phyloP scores from a whole-genome alignment of 805 yeast genomes.

The Tetrapisispora taiwanensis region DNA sequence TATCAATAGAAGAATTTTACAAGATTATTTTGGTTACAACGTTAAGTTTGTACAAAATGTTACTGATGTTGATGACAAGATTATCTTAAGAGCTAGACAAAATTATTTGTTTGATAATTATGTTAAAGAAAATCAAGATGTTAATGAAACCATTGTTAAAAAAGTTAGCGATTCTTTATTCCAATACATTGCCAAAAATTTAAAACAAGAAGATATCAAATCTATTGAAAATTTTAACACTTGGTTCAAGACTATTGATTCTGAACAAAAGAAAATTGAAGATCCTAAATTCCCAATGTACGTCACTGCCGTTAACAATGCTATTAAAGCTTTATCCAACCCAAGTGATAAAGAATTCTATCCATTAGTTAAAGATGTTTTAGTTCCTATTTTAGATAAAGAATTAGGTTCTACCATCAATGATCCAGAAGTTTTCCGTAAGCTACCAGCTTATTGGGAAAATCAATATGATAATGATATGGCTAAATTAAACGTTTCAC shows the following conservation, averaged over 20 bases:
- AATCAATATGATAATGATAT: conserved; percentile 74
- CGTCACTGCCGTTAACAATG: conserved; percentile 52
- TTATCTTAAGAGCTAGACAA: conserved; percentile 90
- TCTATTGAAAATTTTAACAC: conserved; percentile 31
- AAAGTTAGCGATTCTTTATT: conserved; percentile 37
- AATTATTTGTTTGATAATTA: conserved; percentile 65
- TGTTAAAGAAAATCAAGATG: conserved; percentile 23
- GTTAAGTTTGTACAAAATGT: conserved; percentile 88
- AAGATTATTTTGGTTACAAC: conserved; percentile 86
- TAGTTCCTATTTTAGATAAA: conserved; percentile 62
- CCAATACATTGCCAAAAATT: conserved; percentile 42
- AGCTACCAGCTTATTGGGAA: conserved; percentile 87
- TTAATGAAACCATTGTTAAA: conserved; percentile 26
- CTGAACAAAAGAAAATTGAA: conserved; percentile 38
- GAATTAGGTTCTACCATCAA: conserved; percentile 66
- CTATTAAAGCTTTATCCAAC: conserved; percentile 28
- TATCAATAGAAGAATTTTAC: conserved; percentile 79
- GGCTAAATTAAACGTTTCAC: conserved; percentile 71
- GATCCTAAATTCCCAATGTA: conserved; percentile 89
- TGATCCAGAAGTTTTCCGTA: conserved; percentile 75
- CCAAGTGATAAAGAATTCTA: conserved; percentile 34
- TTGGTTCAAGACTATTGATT: conserved; percentile 46
- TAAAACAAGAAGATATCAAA: conserved; percentile 32
- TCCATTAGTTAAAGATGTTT: conserved; percentile 53
- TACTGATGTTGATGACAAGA: conserved; percentile 97